Evolutionary conservation across 805 yeast genomes (phyloP).

Genomic region (Metschnikowia henanensis): DNA sequence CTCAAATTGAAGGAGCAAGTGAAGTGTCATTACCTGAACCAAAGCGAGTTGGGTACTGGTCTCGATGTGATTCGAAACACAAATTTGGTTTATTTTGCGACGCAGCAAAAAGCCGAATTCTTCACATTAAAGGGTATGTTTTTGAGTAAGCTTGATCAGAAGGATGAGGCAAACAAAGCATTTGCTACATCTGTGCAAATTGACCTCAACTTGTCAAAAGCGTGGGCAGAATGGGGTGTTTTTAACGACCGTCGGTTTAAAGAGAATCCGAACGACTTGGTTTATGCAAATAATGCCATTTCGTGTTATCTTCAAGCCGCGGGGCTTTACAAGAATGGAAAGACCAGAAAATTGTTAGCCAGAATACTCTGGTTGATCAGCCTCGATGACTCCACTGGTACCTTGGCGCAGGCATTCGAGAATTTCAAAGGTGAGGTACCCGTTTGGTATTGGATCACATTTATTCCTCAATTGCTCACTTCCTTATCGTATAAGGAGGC

Average conservation of each 20-base stretch:
- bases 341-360: constrained; percentile 83
- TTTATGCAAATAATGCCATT: constrained; percentile 89
- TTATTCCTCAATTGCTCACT: constrained; percentile 89
- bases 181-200: constrained; percentile 98
- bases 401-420: constrained; percentile 84
- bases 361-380: constrained; percentile 92
- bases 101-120: constrained; percentile 97
- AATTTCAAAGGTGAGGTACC: constrained; percentile 95
- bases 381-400: constrained; percentile 81
- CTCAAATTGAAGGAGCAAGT: constrained; percentile 95
- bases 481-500: constrained; percentile 93
- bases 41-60: constrained; percentile 89
- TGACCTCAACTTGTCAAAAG: constrained; percentile 91
- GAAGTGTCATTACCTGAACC: constrained; percentile 93
- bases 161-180: constrained; percentile 96
- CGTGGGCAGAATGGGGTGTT: constrained; percentile 99
- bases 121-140: constrained; percentile 98
- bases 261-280: constrained; percentile 77
- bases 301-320: constrained; percentile 98
- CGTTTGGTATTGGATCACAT: constrained; percentile 99
- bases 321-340: constrained; percentile 89
- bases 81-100: constrained; percentile 91
- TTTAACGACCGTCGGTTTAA: constrained; percentile 88
- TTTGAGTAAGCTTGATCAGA: constrained; percentile 82
- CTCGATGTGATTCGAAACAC: constrained; percentile 96